Conservation (phyloP, 2,329 filamentous ascomycete species). For the Fusarium anguioides region DNA sequence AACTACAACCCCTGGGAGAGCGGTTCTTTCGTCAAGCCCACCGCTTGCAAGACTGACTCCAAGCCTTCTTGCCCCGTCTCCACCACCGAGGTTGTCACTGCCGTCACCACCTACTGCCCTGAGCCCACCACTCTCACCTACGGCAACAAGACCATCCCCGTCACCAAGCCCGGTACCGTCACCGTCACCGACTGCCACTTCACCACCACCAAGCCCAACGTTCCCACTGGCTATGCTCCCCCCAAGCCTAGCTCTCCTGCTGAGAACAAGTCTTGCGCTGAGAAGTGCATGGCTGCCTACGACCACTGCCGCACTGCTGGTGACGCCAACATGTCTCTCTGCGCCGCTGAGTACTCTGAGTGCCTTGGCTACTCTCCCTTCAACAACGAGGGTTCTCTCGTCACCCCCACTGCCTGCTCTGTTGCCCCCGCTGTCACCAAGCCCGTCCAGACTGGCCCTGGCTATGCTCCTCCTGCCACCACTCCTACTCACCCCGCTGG, state of each 20-base stretch:
- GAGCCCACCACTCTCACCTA: constrained; percentile 46
- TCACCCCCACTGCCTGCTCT: constrained; percentile 35
- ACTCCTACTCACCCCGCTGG: constrained; percentile 5
- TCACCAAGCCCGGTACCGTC: constrained; percentile 28
- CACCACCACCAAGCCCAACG: constrained; percentile 14
- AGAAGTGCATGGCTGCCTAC: constrained; percentile 9
- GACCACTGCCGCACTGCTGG: background rate
- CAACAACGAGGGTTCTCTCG: constrained; percentile 16
- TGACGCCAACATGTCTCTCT: constrained; percentile 7
- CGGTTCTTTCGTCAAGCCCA: constrained; percentile 26
- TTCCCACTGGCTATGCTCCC: constrained; percentile 35
- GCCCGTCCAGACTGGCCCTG: background rate
- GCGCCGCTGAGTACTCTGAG: constrained; percentile 2
- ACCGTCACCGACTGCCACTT: constrained; percentile 27
- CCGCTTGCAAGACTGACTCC: constrained; percentile 61
- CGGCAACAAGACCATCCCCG: constrained; percentile 47
- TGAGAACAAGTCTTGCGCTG: constrained; percentile 26
- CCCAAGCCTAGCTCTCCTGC: constrained; percentile 27
- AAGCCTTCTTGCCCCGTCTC: constrained; percentile 31
- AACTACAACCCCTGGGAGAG: constrained; percentile 42
- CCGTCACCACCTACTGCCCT: constrained; percentile 54
- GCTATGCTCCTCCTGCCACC: constrained; percentile 2
- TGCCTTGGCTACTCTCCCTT: constrained; percentile 25
- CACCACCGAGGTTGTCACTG: constrained; percentile 31
- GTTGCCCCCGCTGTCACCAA: constrained; percentile 20